A percentile compares a stretch with the other conserved stretches of the same genome.
Conservation (phyloP, 2,329 filamentous ascomycete genomes). For the Scopulariopsis brevicaulis region DNA sequence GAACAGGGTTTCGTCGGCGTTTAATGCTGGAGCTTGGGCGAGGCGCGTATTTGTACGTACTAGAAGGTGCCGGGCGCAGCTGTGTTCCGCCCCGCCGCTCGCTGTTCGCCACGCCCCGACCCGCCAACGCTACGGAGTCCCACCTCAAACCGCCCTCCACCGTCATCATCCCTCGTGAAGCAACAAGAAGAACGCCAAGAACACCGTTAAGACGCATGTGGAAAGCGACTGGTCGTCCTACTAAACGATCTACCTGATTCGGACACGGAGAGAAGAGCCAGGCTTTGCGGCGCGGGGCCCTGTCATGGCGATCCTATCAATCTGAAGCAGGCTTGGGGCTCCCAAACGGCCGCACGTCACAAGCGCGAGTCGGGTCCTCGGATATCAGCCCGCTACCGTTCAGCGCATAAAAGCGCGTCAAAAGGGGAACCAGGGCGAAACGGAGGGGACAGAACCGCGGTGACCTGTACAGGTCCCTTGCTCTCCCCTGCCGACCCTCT, state of each 20-base stretch:
- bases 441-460: too few relatives aligned
- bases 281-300: neutral
- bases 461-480: too few relatives aligned
- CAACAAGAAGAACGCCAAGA: neutral
- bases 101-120: neutral
- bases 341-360: neutral
- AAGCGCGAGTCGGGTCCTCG: too few relatives aligned
- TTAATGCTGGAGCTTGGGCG: neutral
- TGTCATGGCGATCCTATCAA: neutral
- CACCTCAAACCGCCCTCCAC: neutral
- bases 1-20: neutral
- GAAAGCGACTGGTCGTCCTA: too few relatives aligned
- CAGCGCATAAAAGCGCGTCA: too few relatives aligned
- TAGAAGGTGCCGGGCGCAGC: neutral
- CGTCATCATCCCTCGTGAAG: neutral
- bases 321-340: slow-evolving; percentile 1
- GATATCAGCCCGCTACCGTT: too few relatives aligned
- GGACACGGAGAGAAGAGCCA: neutral
- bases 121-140: neutral
- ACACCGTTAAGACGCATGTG: too few relatives aligned
- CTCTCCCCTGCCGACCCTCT: too few relatives aligned
- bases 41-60: neutral
- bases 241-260: too few relatives aligned
- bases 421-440: too few relatives aligned
- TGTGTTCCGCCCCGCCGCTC: too few relatives aligned